Evolutionary conservation across 208 protist genomes (phyloP), one percentile per base, ranked within the genome.

Genomic region (Leishmania braziliensis): DNA sequence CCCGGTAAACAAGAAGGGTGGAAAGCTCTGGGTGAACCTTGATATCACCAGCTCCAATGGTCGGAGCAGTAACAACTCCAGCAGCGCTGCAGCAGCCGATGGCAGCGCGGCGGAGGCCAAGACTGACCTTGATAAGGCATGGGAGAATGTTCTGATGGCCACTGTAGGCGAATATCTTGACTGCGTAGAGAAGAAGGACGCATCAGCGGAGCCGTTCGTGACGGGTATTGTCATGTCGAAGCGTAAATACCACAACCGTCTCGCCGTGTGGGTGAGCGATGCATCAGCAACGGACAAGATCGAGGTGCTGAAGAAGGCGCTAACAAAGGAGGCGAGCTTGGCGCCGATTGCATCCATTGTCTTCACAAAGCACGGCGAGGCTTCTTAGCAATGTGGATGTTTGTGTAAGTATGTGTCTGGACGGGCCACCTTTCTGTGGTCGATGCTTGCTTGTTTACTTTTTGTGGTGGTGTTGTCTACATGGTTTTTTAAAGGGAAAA

Each of bases 91-190:
- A 14, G 78, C 78, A 46, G 79, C 81, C 43, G 74, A 73, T 8
- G 75, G 77, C 33, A 79, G 71, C 70, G 72, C 81, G 48, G 29
- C 36, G 29, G 82, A 83, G 71, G 53, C 79, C 50, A 95, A 89
- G 74, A 83, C 88, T 1, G 87, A 92, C 29, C 66, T 97, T 26
- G 92, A 97, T 79, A 85, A 84, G 54, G 82, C 91, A 26, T 97
- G 94, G 92, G 87, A 95, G 63, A 94, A 91, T 78, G 81, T 93
- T 29, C 89, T 97, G 77, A 95, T 96, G 89, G 84, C 92, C 8
- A 78, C 95, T 69, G 85, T 97, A 23, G 94, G 94, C 3, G 92
- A 97, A 87, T 91, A 91, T 76, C 85, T 97, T 29, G 90, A 97
- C 56, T 84, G 90, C 39, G 83, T 78, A 1, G 88, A 89, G 6